phyloP scores from a whole-genome alignment of 2,329 filamentous ascomycete genomes.

The Trichothecium roseum region DNA sequence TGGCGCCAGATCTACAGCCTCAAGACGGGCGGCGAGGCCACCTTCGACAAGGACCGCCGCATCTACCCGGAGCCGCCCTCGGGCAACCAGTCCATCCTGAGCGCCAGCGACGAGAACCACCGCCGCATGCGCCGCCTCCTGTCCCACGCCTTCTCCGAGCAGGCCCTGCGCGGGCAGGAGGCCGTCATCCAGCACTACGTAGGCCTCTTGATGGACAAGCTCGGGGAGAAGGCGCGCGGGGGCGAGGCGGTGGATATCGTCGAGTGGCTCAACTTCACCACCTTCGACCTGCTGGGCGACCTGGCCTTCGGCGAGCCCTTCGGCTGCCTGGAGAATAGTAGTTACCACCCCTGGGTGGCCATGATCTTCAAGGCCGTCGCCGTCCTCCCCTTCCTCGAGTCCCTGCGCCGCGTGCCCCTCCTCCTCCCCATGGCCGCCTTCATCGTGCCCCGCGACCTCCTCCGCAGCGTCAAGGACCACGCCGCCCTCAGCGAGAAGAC shows the following conservation, averaged over 20 bases:
- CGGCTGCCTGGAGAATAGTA: slow-evolving; percentile 1
- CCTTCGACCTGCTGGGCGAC: slow-evolving; percentile 15
- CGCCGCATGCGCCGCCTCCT: background rate
- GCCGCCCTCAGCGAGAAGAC: background rate
- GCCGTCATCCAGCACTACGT: slow-evolving; percentile 8
- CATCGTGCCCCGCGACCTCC: background rate
- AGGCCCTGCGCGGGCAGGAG: slow-evolving; percentile 3
- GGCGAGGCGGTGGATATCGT: slow-evolving; percentile 10
- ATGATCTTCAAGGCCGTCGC: slow-evolving; percentile 7
- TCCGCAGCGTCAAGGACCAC: background rate
- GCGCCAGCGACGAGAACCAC: slow-evolving; percentile 1
- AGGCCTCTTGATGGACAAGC: slow-evolving; percentile 9
- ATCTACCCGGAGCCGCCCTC: background rate
- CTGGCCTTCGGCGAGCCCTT: slow-evolving; percentile 15
- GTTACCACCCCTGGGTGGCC: slow-evolving; percentile 10
- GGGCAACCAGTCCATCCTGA: background rate
- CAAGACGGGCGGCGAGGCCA: background rate
- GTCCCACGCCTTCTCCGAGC: slow-evolving; percentile 1
- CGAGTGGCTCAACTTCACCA: slow-evolving; percentile 13
- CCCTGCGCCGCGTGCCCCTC: background rate
- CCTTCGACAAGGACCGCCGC: background rate
- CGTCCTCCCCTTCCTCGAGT: background rate
- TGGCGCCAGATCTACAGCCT: slow-evolving; percentile 25
- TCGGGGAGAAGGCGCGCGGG: slow-evolving; percentile 7
- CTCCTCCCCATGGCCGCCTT: background rate